Percentiles rank a stretch among this genome's conserved stretches.
Evolutionary conservation across 805 yeast genomes (phyloP).

Genomic region (Kodamaea nitidulidarum): DNA sequence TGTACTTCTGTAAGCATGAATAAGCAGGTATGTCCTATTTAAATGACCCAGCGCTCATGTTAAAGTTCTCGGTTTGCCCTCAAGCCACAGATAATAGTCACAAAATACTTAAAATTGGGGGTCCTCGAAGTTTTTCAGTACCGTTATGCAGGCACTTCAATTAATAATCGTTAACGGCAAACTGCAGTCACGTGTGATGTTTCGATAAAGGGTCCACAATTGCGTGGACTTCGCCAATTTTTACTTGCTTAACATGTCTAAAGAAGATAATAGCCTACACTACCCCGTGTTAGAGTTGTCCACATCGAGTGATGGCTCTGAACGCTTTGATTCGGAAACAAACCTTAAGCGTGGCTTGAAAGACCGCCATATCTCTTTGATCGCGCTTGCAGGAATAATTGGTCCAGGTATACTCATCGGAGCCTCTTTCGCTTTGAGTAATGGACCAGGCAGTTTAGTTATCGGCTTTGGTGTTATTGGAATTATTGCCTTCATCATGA

Average conservation of each 20-base stretch:
- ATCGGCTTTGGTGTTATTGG: conserved; percentile 53
- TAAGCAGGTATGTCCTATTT: too few relatives aligned
- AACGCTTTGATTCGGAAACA: conserved; percentile 8
- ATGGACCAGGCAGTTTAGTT: conserved; percentile 52
- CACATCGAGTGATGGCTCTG: background rate
- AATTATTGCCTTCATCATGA: conserved; percentile 49
- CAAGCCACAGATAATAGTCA: too few relatives aligned
- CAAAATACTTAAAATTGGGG: too few relatives aligned
- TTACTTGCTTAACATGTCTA: background rate
- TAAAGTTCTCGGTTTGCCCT: too few relatives aligned
- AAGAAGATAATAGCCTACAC: background rate
- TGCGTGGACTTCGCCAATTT: background rate
- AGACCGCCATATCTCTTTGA: conserved; percentile 47
- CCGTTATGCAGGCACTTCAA: too few relatives aligned
- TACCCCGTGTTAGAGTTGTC: background rate
- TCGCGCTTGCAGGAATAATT: conserved; percentile 55
- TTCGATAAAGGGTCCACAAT: too few relatives aligned
- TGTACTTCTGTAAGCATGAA: too few relatives aligned
- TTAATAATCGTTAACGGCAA: too few relatives aligned
- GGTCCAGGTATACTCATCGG: conserved; percentile 60
- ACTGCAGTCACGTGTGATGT: too few relatives aligned
- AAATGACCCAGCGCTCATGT: too few relatives aligned
- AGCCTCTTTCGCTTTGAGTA: conserved; percentile 46
- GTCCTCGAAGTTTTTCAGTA: too few relatives aligned
- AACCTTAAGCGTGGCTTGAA: conserved; percentile 26